phyloP scores from a whole-genome alignment of 169 alveolate species.

The Plasmodium reichenowi region DNA sequence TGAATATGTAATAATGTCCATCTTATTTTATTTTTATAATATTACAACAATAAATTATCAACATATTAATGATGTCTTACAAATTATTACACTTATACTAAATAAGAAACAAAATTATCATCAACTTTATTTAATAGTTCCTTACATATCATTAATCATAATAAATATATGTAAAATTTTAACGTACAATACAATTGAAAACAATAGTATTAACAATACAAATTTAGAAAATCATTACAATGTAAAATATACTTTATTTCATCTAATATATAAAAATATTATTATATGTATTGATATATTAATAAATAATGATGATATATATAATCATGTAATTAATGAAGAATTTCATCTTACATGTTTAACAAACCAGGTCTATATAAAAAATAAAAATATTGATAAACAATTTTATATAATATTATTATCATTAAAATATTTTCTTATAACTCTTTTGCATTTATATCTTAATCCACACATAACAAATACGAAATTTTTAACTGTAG shows the following conservation, averaged over 20 bases:
- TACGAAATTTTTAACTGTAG: not conserved
- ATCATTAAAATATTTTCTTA: constrained; percentile 54
- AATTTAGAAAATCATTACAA: not conserved
- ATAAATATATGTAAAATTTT: constrained; percentile 33
- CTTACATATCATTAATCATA: constrained; percentile 24
- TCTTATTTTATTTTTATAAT: constrained; percentile 16
- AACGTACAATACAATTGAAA: not conserved
- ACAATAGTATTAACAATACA: not conserved
- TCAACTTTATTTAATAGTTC: not conserved
- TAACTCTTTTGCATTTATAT: constrained; percentile 18
- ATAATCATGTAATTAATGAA: not conserved
- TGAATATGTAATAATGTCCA: constrained; percentile 17
- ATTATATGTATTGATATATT: constrained; percentile 35
- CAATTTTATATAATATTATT: constrained; percentile 27
- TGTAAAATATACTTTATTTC: constrained; percentile 22
- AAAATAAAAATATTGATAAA: constrained; percentile 27
- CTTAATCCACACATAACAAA: constrained; percentile 25
- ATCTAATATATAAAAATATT: constrained; percentile 19
- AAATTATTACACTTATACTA: constrained; percentile 9
- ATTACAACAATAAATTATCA: constrained; percentile 1
- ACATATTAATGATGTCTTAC: constrained; percentile 10
- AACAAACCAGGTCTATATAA: constrained; percentile 5
- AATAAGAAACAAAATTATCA: not conserved
- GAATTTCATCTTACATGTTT: constrained; percentile 38
- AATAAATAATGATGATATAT: constrained; percentile 14